These are phyloP conservation scores for Waltiozyma sp. DNA, from an alignment of 1,139 yeast genomes.

Conservation along the genomic window DNA sequence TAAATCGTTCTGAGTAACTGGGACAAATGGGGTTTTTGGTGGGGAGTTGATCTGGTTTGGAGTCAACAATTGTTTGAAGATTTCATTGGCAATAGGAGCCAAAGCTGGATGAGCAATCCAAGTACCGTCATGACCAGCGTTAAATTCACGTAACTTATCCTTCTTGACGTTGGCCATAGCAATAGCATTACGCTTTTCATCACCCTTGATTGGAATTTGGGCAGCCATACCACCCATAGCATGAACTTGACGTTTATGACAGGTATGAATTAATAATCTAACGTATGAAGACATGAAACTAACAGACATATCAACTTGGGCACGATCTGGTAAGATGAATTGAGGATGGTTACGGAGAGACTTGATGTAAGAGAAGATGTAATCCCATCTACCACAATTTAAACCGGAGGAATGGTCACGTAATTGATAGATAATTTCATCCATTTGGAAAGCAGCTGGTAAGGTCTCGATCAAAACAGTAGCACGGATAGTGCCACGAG, in stretches of 20 bases:
- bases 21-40: constrained; percentile 24
- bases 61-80: constrained; percentile 71
- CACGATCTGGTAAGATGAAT: constrained; percentile 58
- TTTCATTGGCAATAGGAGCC: constrained; percentile 63
- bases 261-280: constrained; percentile 50
- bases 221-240: constrained; percentile 88
- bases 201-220: constrained; percentile 66
- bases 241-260: constrained; percentile 64
- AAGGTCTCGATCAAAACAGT: constrained; percentile 69
- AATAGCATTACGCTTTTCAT: constrained; percentile 43
- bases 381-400: constrained; percentile 81
- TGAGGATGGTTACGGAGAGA: constrained; percentile 47
- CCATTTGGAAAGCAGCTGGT: constrained; percentile 75
- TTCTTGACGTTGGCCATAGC: constrained; percentile 58
- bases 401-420: constrained; percentile 67
- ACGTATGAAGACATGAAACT: constrained; percentile 71
- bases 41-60: constrained; percentile 61
- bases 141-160: constrained; percentile 64
- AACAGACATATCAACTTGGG: constrained; percentile 65
- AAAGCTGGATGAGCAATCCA: constrained; percentile 87
- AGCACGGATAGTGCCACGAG: constrained; percentile 65
- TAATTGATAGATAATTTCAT: constrained; percentile 66
- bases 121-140: constrained; percentile 75
- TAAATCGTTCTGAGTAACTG: constrained; percentile 55
- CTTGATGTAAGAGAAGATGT: constrained; percentile 65